Base-by-base conservation (phyloP, 2,329 filamentous ascomycete species). In the Paecilomyces formosus region DNA sequence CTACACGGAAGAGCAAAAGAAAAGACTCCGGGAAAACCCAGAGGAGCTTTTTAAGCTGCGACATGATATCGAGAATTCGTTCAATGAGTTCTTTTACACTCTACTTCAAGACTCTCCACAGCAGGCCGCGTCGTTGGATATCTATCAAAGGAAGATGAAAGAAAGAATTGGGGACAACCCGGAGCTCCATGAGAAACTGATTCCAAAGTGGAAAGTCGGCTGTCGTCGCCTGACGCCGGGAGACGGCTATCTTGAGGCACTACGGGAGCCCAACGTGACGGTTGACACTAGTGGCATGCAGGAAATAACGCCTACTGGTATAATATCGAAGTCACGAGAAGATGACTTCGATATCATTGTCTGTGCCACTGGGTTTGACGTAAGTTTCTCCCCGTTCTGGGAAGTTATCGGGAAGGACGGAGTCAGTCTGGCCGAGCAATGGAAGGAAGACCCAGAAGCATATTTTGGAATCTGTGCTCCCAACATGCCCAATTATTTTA, bases 201-300 rank as follows among this genome's bases (percentile, higher is more conserved):
- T 56, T 30, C 55, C 55, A 11, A 49, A 56, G 50, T 70, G 64
- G 58, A 57, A 59, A 11, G 59, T 69, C 6, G 79, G 79, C 1
- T 82, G 80, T 58, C 71, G 79, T 9, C 72, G 80, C 1, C 62
- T 81, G 18, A 81, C 81, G 0, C 81, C 81, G 0, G 80, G 80
- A 0, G 77, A 78, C 24, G 79, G 80, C 0, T 83, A 81, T 63
- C 74, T 83, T 8, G 78, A 82, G 63, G 77, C 80, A 2, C 66
- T 80, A 6, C 68, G 70, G 3, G 55, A 76, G 21, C 66, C 70
- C 0, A 80, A 78, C 60, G 74, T 74, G 1, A 57, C 60, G 9
- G 57, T 71, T 9, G 57, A 63, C 6, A 64, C 64, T 24, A 73
- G 72, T 28, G 62, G 74, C n/a, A 75, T 74, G 15, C 62, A 63